These are phyloP conservation scores for Wallacemonas sp. DNA, from an alignment of 208 protist genomes.

Conservation along the genomic window DNA sequence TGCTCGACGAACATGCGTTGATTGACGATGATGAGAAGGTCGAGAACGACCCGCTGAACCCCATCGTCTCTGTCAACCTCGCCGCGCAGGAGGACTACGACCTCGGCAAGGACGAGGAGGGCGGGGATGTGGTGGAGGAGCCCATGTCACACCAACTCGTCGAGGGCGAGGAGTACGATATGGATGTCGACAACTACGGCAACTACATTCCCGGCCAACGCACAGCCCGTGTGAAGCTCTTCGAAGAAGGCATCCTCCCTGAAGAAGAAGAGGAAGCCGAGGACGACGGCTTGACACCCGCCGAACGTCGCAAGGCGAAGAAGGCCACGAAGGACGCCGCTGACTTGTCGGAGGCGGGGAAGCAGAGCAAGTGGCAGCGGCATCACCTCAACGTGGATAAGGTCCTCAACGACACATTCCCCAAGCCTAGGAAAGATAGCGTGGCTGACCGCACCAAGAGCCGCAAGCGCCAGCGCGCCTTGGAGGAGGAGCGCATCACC, in stretches of 20 bases:
- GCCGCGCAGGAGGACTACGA: slow-evolving; percentile 85
- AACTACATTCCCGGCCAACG: slow-evolving; percentile 76
- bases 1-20: slow-evolving; percentile 15
- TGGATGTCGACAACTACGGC: slow-evolving; percentile 90
- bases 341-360: slow-evolving; percentile 43
- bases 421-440: slow-evolving; percentile 52
- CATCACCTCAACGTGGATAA: slow-evolving; percentile 85
- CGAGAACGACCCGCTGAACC: slow-evolving; percentile 77
- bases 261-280: slow-evolving; percentile 30
- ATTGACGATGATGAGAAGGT: slow-evolving; percentile 59
- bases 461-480: slow-evolving; percentile 39
- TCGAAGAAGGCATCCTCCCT: slow-evolving; percentile 61
- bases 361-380: slow-evolving; percentile 73
- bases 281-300: slow-evolving; percentile 6
- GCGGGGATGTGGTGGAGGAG: slow-evolving; percentile 22
- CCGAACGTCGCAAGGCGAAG: slow-evolving; percentile 12
- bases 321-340: slow-evolving; percentile 41
- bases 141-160: slow-evolving; percentile 55
- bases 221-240: slow-evolving; percentile 68
- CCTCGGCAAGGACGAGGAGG: slow-evolving; percentile 45
- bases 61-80: slow-evolving; percentile 73
- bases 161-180: slow-evolving; percentile 73
- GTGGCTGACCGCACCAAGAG: slow-evolving; percentile 18
- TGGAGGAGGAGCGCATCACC: slow-evolving; percentile 79
- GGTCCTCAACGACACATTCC: slow-evolving; percentile 83